Percentiles rank a stretch among this genome's conserved stretches.
Evolutionary conservation across 306 rosid species (phyloP).

Genomic region (Styphnolobium japonicum): DNA sequence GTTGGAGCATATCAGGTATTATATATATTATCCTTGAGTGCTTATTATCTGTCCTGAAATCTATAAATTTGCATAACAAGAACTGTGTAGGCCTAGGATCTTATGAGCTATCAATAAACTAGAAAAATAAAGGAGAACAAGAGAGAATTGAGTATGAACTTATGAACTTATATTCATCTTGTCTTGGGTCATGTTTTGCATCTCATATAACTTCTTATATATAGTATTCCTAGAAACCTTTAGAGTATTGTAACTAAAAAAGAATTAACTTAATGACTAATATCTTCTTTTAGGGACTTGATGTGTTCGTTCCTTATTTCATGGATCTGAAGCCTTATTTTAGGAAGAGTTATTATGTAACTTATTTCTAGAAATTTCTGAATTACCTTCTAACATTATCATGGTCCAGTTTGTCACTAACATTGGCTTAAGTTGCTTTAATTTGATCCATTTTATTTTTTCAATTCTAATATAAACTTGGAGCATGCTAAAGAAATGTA

Average conservation of each 20-base stretch:
- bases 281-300: no score
- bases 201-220: no score
- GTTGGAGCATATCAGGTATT: slow-evolving; percentile 77
- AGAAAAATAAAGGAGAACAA: background rate
- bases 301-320: no score
- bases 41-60: background rate
- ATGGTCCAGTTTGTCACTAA: background rate
- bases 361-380: background rate
- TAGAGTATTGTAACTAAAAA: no score
- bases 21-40: background rate
- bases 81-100: background rate
- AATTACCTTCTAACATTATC: no score
- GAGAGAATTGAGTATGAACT: background rate
- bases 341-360: no score
- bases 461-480: background rate
- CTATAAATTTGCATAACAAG: background rate
- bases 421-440: background rate
- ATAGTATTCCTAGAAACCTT: no score
- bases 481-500: background rate
- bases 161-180: background rate
- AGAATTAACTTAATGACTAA: no score
- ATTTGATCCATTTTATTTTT: background rate
- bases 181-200: background rate
- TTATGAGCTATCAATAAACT: background rate
- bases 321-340: no score